Evolutionary conservation across 2,329 filamentous ascomycete genomes (phyloP).

Genomic region (Aspergillus amoenus): DNA sequence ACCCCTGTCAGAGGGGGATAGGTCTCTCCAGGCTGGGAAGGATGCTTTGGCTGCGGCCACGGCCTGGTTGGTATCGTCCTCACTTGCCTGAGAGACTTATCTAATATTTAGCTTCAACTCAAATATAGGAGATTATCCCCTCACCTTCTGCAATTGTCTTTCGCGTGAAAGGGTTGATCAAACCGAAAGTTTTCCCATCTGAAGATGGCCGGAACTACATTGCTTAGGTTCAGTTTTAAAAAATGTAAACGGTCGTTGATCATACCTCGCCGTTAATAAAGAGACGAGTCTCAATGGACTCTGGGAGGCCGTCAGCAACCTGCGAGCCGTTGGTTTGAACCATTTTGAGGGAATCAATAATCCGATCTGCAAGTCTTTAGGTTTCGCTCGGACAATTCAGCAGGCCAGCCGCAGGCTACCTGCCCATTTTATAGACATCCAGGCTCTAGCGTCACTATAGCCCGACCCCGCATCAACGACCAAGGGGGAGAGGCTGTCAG

Average conservation of each 20-base stretch:
- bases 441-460: too few species aligned
- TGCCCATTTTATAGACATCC: too few species aligned
- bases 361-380: not conserved
- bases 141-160: conserved; percentile 30
- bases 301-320: not conserved
- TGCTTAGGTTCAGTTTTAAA: not conserved
- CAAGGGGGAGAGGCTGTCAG: too few species aligned
- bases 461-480: too few species aligned
- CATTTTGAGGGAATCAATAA: not conserved
- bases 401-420: not conserved
- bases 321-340: not conserved
- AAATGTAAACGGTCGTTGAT: too few species aligned
- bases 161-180: conserved; percentile 30
- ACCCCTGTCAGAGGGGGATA: conserved; percentile 33
- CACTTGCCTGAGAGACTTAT: not conserved
- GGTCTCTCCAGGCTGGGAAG: conserved; percentile 39
- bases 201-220: conserved; percentile 28
- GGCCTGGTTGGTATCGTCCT: conserved; percentile 35
- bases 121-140: not conserved
- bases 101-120: not conserved
- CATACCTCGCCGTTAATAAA: conserved; percentile 35
- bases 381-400: not conserved
- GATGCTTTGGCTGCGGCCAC: conserved; percentile 39
- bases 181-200: conserved; percentile 28
- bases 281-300: conserved; percentile 30